Percentiles rank a stretch among this genome's conserved stretches.
These are phyloP conservation scores for Ophiostoma sp. DNA, from an alignment of 2,329 filamentous ascomycete genomes.

Conservation along the genomic window DNA sequence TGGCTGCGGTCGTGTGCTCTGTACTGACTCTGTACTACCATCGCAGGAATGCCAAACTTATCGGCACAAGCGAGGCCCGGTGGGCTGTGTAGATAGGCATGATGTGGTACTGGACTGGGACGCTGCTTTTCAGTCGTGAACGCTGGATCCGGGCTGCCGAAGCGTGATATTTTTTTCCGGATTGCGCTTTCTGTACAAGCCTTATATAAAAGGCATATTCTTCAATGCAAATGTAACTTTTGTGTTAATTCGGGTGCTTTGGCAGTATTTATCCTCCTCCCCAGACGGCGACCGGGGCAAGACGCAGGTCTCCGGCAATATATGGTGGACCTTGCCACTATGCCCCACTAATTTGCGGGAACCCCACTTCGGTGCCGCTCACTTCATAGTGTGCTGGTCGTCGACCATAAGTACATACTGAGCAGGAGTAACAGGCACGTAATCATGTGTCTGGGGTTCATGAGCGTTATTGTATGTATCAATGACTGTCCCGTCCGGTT, in stretches of 20 bases:
- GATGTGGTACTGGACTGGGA: neutral
- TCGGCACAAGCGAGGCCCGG: neutral
- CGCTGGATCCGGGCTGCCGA: neutral
- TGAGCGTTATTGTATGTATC: too few relatives aligned
- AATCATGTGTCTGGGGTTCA: neutral
- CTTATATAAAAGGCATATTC: too few relatives aligned
- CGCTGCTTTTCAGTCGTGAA: neutral
- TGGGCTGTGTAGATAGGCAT: neutral
- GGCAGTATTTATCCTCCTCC: neutral
- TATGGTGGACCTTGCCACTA: neutral
- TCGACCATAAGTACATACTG: neutral
- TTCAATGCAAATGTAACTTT: too few relatives aligned
- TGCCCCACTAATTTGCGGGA: neutral
- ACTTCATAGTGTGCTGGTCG: too few relatives aligned
- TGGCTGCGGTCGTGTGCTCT: neutral
- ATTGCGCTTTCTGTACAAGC: too few relatives aligned
- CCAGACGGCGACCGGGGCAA: neutral
- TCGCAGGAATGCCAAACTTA: neutral
- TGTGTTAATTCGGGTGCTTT: too few relatives aligned
- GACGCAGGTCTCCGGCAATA: neutral
- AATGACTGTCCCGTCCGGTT: neutral
- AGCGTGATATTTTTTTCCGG: neutral
- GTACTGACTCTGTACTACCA: neutral
- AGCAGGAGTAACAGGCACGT: neutral
- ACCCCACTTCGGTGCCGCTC: slow-evolving; percentile 8